These are phyloP conservation scores for Pigoraptor vietnamica DNA, from an alignment of 78 protist genomes.

Conservation along the genomic window DNA sequence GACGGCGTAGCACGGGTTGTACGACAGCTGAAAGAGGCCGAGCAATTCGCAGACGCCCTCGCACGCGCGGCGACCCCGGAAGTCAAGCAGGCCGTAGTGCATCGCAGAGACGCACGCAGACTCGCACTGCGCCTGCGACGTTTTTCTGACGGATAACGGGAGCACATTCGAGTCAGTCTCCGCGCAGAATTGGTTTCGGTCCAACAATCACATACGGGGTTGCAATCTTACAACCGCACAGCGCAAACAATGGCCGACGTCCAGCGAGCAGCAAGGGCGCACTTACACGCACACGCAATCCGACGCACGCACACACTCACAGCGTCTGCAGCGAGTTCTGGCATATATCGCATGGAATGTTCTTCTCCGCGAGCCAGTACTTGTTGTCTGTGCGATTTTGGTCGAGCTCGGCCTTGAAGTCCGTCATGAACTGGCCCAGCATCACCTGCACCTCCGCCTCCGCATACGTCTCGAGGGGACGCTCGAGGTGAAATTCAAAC, in stretches of 20 bases:
- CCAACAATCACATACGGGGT: background rate
- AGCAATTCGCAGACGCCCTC: background rate
- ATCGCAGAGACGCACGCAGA: background rate
- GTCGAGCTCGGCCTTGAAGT: background rate
- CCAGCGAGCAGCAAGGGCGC: background rate
- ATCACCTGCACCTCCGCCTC: background rate
- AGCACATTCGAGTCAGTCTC: too few relatives aligned
- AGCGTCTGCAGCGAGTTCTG: background rate
- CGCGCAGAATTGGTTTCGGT: too few relatives aligned
- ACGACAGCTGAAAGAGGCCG: background rate
- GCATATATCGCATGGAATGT: background rate
- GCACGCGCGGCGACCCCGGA: background rate
- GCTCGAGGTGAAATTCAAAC: background rate
- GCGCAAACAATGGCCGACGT: background rate
- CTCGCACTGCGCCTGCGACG: background rate
- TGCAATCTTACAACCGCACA: background rate
- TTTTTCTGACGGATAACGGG: background rate
- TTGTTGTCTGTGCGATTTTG: background rate
- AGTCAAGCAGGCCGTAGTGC: background rate
- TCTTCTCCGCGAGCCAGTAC: background rate
- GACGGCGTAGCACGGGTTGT: background rate
- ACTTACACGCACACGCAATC: background rate
- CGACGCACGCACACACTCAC: background rate
- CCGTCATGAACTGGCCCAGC: background rate
- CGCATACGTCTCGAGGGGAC: background rate